These are phyloP conservation scores for Lentinula sp. DNA, from an alignment of 768 basidiomycete species.

Conservation along the genomic window DNA sequence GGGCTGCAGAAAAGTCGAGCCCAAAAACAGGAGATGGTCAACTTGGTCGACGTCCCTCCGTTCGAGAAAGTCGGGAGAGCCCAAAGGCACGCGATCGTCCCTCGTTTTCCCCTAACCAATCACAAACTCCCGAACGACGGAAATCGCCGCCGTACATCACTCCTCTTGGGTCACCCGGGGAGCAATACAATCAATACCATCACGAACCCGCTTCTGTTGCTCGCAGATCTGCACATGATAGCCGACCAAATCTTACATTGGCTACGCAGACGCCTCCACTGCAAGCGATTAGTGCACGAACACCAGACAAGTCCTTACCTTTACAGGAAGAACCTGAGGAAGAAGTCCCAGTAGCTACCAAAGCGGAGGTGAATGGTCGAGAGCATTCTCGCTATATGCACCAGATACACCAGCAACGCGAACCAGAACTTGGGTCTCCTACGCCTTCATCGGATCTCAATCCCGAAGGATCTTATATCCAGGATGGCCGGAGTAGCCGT, in stretches of 20 bases:
- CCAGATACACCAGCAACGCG: slow-evolving; percentile 18
- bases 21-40: slow-evolving; percentile 47
- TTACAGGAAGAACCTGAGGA: slow-evolving; percentile 76
- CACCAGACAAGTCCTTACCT: slow-evolving; percentile 68
- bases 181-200: slow-evolving; percentile 44
- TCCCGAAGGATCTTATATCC: slow-evolving; percentile 31
- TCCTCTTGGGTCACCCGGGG: slow-evolving; percentile 41
- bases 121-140: slow-evolving; percentile 49
- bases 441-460: slow-evolving; percentile 52
- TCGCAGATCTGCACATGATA: slow-evolving; percentile 15
- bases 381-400: slow-evolving; percentile 23
- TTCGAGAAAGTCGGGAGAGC: slow-evolving; percentile 20
- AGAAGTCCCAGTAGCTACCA: slow-evolving; percentile 34
- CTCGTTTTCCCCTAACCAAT: slow-evolving; percentile 30
- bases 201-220: slow-evolving; percentile 36
- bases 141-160: slow-evolving; percentile 43
- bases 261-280: slow-evolving; percentile 51
- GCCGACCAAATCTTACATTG: slow-evolving; percentile 25
- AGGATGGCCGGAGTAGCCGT: slow-evolving; percentile 33
- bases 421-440: slow-evolving; percentile 26
- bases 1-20: slow-evolving; percentile 45
- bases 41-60: slow-evolving; percentile 33
- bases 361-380: slow-evolving; percentile 19
- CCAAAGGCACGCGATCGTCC: slow-evolving; percentile 36
- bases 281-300: slow-evolving; percentile 46